Base-by-base conservation (phyloP, 768 basidiomycete species). In the Termitomyces sp. region DNA sequence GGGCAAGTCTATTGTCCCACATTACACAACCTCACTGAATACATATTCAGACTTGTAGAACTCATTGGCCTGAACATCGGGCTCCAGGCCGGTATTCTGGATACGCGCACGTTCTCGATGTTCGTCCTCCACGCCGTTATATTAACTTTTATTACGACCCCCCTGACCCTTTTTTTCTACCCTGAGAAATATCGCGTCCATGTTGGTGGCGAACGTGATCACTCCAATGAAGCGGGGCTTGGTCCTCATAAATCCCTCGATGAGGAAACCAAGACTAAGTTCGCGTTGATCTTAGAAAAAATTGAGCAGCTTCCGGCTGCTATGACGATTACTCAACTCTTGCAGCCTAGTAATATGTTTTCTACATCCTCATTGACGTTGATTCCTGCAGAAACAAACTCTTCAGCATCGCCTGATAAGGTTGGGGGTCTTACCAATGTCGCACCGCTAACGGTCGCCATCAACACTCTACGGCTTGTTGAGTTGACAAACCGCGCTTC, bases 21-120 rank as follows among this genome's bases (percentile, higher is more conserved):
- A 11, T 52, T 9, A 21, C 3, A n/a, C 38, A 49, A 19, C 12
- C 15, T 48, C 17, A 40, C 37, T 53, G 15, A 61, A 19, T 2
- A 8, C 46, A 28, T 9, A 23, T n/a, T 40, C 28, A 85, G 84
- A 35, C 74, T 85, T 21, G 91, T 94, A 26, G 93, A 95, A 68
- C 82, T 95, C 30, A 94, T 97, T 60, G 93, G 94, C 8, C 81
- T 95, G 65, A 97, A 97, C 66, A 85, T 95, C 60, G 94, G 94
- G 50, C 76, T 91, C 8, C 69, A 76, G 58, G 90, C 90, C 3
- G 71, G 72, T 12, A 84, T 90, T 54, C 75, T 89, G 46, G 76
- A 83, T 64, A 70, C 75, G 0, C 79, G 82, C 26, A 81, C 87
- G 11, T 93, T 95, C 75, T 89, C 91, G 0, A 94, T 94, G 89